Evolutionary conservation across 2,329 filamentous ascomycete species (phyloP), one percentile per base, ranked within the genome.

Genomic region (Diaporthe citri): DNA sequence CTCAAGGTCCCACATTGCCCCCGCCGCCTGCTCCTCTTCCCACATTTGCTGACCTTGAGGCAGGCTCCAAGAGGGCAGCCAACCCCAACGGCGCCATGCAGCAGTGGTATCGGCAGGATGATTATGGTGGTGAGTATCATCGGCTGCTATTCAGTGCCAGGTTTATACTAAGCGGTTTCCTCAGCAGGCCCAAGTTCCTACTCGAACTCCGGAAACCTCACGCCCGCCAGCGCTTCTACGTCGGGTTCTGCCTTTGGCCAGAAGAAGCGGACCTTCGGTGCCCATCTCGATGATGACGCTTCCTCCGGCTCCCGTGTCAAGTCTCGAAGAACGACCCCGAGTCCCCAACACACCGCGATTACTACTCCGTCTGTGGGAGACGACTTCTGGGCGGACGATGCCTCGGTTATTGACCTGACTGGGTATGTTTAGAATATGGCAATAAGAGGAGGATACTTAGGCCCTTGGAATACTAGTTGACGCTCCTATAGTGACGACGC

Each of bases 341-440:
- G 75, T 60, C 75, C 78, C 20, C 31, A 55, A 15, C n/a, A 51
- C 34, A 76, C 73, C 39, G 57, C 52, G 9, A 73, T 75, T 48
- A 74, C 74, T 17, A 75, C 67, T 15, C 67, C 72, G 4, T 64
- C 76, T 31, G 60, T 43, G 17, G 67, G 60, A 41, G 55, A 59
- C 46, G 55, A 76, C 72, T 57, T 76, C 71, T 71, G 75, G 56
- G 46, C 48, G 55, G 76, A 79, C 25, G 22, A 56, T 28, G 80
- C 82, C 28, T 72, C 52, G 31, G 7, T 86, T 48, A 85, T 87
- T 72, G 85, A 87, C 78, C 82, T 87, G 78, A 87, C 85, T 76
- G 84, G 62, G 62, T 67, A 67, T 39, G 62, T 67, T 20, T 17
- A 36, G 31, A 9, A 31, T 51, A 25, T 9, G 22, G 9, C 31